A percentile compares a stretch with the other conserved stretches of the same genome.
phyloP scores from a whole-genome alignment of 2,329 filamentous ascomycete genomes.

The Raffaelea albimanens region DNA sequence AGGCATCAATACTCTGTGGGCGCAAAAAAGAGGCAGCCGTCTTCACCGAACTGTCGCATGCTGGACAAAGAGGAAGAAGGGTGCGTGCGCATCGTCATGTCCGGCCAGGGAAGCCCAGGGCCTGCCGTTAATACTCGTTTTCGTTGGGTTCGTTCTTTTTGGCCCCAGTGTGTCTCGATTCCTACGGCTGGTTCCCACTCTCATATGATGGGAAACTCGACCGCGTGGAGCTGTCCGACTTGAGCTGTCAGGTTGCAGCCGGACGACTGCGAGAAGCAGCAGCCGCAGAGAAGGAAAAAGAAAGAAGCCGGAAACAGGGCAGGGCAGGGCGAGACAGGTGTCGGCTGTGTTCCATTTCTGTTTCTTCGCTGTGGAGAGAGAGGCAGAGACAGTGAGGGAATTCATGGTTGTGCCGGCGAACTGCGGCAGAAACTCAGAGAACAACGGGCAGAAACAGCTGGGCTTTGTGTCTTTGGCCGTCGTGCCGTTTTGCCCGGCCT shows the following conservation, averaged over 20 bases:
- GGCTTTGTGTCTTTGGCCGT: not conserved
- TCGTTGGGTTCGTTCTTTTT: not conserved
- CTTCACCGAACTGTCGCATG: too few species aligned
- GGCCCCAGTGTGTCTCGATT: too few species aligned
- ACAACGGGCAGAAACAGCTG: not conserved
- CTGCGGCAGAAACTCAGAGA: too few species aligned
- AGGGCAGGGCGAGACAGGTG: not conserved
- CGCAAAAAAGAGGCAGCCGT: not conserved
- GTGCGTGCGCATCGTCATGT: too few species aligned
- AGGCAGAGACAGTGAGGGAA: too few species aligned
- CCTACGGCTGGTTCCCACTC: too few species aligned
- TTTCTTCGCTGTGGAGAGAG: not conserved
- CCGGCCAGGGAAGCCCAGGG: too few species aligned
- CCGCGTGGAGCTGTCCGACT: conserved; percentile 3
- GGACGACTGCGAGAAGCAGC: conserved; percentile 3
- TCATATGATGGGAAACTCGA: too few species aligned
- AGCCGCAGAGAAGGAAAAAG: not conserved
- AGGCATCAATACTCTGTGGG: too few species aligned
- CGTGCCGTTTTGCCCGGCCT: too few species aligned
- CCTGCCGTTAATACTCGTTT: not conserved
- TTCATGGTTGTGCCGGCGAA: too few species aligned
- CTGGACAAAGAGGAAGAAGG: too few species aligned
- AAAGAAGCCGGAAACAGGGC: not conserved
- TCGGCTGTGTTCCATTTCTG: not conserved
- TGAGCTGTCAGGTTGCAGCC: conserved; percentile 7